Conservation (phyloP, 2,329 filamentous ascomycete genomes). For the Neonectria sp. region DNA sequence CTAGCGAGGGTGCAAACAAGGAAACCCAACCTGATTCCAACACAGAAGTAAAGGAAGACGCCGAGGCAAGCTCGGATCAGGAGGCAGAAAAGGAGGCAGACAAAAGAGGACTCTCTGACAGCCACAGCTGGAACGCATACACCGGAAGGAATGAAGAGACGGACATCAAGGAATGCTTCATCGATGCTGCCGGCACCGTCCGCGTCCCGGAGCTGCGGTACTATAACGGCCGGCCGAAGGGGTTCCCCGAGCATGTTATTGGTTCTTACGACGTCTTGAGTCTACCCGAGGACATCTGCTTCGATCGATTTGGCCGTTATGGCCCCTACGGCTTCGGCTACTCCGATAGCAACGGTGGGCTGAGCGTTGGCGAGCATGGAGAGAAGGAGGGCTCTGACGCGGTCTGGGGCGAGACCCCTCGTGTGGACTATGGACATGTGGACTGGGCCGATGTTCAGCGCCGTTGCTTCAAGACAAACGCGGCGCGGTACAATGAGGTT, state of each 20-base stretch:
- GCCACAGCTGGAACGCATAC: slow-evolving; percentile 54
- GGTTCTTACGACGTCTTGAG: slow-evolving; percentile 90
- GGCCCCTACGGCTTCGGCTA: slow-evolving; percentile 95
- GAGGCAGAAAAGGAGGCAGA: slow-evolving; percentile 30
- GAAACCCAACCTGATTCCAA: slow-evolving; percentile 29
- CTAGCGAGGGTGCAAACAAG: slow-evolving; percentile 37
- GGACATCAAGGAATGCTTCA: slow-evolving; percentile 80
- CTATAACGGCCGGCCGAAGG: slow-evolving; percentile 83
- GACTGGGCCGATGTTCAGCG: slow-evolving; percentile 86
- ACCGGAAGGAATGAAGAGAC: slow-evolving; percentile 58
- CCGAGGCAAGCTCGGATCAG: slow-evolving; percentile 7
- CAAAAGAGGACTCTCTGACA: slow-evolving; percentile 46
- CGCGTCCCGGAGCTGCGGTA: slow-evolving; percentile 79
- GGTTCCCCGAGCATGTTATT: slow-evolving; percentile 87
- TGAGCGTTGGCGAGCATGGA: slow-evolving; percentile 87
- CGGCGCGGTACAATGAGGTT: slow-evolving; percentile 75
- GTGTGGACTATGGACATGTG: slow-evolving; percentile 83
- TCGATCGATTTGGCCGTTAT: slow-evolving; percentile 90
- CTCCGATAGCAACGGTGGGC: slow-evolving; percentile 81
- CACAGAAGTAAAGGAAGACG: slow-evolving; percentile 30
- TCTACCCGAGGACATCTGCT: slow-evolving; percentile 89
- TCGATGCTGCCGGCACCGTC: slow-evolving; percentile 77
- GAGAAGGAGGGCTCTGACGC: slow-evolving; percentile 85
- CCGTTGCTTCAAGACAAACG: slow-evolving; percentile 80
- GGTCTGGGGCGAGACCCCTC: slow-evolving; percentile 80